Percentiles rank a stretch among this genome's conserved stretches.
Conservation (phyloP, 352 stramenopile species). For the Globisporangium mamillatum region DNA sequence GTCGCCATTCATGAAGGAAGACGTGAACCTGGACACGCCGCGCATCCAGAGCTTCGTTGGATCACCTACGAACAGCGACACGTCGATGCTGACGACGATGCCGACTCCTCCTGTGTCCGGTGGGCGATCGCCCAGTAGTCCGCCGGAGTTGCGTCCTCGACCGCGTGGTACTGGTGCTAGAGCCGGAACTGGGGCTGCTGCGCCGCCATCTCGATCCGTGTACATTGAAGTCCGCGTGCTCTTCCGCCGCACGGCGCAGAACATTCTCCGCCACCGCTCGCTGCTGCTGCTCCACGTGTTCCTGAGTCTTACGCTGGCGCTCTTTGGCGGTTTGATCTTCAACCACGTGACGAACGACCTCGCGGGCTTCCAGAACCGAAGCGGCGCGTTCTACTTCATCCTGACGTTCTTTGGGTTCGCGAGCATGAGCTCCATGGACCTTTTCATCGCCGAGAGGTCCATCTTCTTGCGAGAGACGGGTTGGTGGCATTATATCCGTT, state of each 20-base stretch:
- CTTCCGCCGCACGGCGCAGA: conserved; percentile 63
- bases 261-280: conserved; percentile 72
- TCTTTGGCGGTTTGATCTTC: conserved; percentile 76
- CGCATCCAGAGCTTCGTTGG: conserved; percentile 34
- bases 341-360: conserved; percentile 80
- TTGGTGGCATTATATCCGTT: conserved; percentile 7
- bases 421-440: conserved; percentile 82
- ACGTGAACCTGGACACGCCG: conserved; percentile 41
- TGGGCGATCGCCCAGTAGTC: conserved; percentile 25
- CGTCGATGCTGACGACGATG: conserved; percentile 1
- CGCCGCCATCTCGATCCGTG: conserved; percentile 34
- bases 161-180: not conserved
- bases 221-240: conserved; percentile 68
- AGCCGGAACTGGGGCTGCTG: not conserved
- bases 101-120: conserved; percentile 20
- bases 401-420: conserved; percentile 85
- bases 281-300: conserved; percentile 62
- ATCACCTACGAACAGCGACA: conserved; percentile 18
- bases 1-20: conserved; percentile 59
- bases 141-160: conserved; percentile 14
- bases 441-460: conserved; percentile 70
- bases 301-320: conserved; percentile 52
- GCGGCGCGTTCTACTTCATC: conserved; percentile 83
- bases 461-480: conserved; percentile 79
- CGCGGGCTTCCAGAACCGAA: conserved; percentile 83